phyloP scores from a whole-genome alignment of 495 filamentous ascomycete species.

The Aspergillus coremiiformis region DNA sequence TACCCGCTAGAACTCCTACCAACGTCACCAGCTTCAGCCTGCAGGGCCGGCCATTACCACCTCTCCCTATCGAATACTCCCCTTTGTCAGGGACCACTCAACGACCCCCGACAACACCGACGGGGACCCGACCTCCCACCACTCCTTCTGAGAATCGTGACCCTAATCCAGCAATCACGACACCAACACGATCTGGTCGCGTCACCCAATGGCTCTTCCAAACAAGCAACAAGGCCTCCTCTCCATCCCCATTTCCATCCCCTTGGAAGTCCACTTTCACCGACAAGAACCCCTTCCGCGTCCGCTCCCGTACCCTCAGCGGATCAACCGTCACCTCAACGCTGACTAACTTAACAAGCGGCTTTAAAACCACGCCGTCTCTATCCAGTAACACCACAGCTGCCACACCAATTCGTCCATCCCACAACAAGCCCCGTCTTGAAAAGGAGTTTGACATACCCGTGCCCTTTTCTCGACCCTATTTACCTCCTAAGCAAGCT shows the following conservation, averaged over 20 bases:
- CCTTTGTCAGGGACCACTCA: background rate
- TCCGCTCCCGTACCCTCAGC: slow-evolving; percentile 35
- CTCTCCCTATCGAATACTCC: slow-evolving; percentile 3
- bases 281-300: slow-evolving; percentile 23
- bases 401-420: slow-evolving; percentile 20
- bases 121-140: slow-evolving; percentile 13
- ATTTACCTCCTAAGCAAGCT: background rate
- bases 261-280: slow-evolving; percentile 14
- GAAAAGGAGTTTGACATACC: slow-evolving; percentile 23
- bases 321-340: slow-evolving; percentile 33
- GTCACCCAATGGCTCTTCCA: slow-evolving; percentile 33
- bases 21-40: slow-evolving; percentile 8
- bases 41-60: slow-evolving; percentile 17
- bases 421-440: slow-evolving; percentile 15
- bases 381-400: slow-evolving; percentile 25
- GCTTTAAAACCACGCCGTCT: slow-evolving; percentile 16
- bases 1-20: slow-evolving; percentile 6
- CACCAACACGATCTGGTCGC: slow-evolving; percentile 18
- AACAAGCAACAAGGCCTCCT: slow-evolving; percentile 7
- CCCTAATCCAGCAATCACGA: slow-evolving; percentile 9
- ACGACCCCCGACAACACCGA: slow-evolving; percentile 10
- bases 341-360: slow-evolving; percentile 19
- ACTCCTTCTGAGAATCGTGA: slow-evolving; percentile 12
- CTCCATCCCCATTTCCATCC: background rate
- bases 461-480: slow-evolving; percentile 6